Base-by-base conservation (phyloP, 192 early-diverging fungal species). In the Phycomyces blakesleeanus region DNA sequence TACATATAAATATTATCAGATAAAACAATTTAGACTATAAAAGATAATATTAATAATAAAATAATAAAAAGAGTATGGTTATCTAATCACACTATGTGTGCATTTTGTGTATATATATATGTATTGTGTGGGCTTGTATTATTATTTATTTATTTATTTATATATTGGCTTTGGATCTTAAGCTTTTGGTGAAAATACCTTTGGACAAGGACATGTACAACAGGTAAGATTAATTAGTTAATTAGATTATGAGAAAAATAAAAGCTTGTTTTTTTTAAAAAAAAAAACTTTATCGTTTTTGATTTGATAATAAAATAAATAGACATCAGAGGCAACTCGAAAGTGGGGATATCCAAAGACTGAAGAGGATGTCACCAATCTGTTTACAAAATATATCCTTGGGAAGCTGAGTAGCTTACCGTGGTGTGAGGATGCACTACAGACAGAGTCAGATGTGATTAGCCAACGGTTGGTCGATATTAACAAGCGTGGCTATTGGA, bases 401-500 rank as follows among this genome's bases (percentile, higher is more conserved):
- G 83, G 86, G 41, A 71, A 83, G 11, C 67, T 93, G 27, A 61
- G 67, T 2, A 69, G 74, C 8, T 68, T 94, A 50, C 92, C 92
- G 18, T 94, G 92, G 92, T 80, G 76, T n/a, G 82, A 84, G 38
- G 78, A 79, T 18, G 47, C 67, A 11, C 78, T 82, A 5, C 78
- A 85, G 25, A 73, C 81, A 20, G 82, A 84, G 54, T 89, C 91
- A 24, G 84, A 80, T 11, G 73, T 77, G 15, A 90, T 94, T 68
- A 76, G 80, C 8, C 70, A 77, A n/a, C 56, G 67, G 18, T 75
- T 93, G 14, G 74, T 74, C 9, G 67, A 59, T 14, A 75, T 88
- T 47, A 93, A 91, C 73, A 52, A 72, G 15, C 63, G 65, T 8
- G 92, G 92, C 12, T 85, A 84, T 61, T 82, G 89, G 77, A 90